phyloP scores from a whole-genome alignment of 129 eudicot species.

The Scalesia atractyloides region DNA sequence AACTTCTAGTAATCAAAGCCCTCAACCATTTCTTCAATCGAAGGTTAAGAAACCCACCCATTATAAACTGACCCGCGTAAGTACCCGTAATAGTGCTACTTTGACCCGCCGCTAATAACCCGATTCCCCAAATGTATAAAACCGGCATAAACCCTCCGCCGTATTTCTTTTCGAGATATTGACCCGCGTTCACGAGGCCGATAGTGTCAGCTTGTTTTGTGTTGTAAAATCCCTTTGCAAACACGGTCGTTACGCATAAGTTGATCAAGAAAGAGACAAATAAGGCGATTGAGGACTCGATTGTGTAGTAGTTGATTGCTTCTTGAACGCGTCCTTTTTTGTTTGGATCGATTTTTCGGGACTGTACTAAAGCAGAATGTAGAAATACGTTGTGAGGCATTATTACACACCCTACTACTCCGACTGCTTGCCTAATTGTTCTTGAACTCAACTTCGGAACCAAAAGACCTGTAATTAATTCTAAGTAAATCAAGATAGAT shows the following conservation, averaged over 20 bases:
- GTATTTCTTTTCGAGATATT: constrained; percentile 77
- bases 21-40: constrained; percentile 74
- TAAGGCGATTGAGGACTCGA: constrained; percentile 82
- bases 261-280: constrained; percentile 78
- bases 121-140: constrained; percentile 91
- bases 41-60: constrained; percentile 87
- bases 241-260: constrained; percentile 83
- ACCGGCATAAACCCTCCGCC: constrained; percentile 87
- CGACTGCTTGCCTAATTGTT: constrained; percentile 90
- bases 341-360: constrained; percentile 65
- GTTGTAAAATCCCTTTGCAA: constrained; percentile 85
- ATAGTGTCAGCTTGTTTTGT: constrained; percentile 66
- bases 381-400: constrained; percentile 93
- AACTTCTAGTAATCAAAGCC: constrained; percentile 84
- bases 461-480: constrained; percentile 61
- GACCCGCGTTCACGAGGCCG: constrained; percentile 94
- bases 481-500: background rate
- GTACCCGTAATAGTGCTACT: constrained; percentile 98
- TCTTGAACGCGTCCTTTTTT: constrained; percentile 78
- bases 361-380: constrained; percentile 93
- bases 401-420: constrained; percentile 90
- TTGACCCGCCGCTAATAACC: constrained; percentile 95
- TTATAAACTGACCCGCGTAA: constrained; percentile 93
- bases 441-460: constrained; percentile 88
- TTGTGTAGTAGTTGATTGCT: constrained; percentile 81